Percentiles rank a stretch among this genome's conserved stretches.
These are phyloP conservation scores for Metarhizium rileyi DNA, from an alignment of 2,329 filamentous ascomycete species.

Conservation along the genomic window DNA sequence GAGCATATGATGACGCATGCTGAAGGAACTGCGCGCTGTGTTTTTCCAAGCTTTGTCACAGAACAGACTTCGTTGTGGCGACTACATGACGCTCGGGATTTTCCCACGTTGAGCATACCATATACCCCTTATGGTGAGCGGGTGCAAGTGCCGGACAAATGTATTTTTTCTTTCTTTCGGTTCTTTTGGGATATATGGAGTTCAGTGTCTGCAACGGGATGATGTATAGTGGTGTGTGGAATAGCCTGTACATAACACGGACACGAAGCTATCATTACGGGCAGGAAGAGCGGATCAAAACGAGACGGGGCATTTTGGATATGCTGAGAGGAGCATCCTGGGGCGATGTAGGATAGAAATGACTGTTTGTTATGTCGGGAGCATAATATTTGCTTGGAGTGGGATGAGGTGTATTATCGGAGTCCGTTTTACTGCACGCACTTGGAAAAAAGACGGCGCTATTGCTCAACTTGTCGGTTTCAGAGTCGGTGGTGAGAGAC, in stretches of 20 bases:
- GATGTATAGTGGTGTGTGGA: neutral
- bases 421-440: neutral
- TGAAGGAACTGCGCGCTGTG: neutral
- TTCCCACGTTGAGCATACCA: neutral
- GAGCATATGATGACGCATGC: too few relatives aligned
- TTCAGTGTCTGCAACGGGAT: neutral
- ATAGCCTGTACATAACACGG: neutral
- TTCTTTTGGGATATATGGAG: neutral
- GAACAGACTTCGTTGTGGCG: neutral
- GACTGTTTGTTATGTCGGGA: neutral
- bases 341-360: neutral
- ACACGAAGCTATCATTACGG: neutral
- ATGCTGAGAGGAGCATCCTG: neutral
- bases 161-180: neutral
- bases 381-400: neutral
- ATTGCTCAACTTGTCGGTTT: neutral
- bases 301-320: neutral
- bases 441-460: too few relatives aligned
- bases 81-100: neutral
- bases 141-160: neutral
- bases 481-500: neutral
- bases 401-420: neutral
- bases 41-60: neutral
- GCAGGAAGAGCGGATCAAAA: neutral
- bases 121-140: neutral